These are phyloP conservation scores for Huntiella omanensis DNA, from an alignment of 2,329 filamentous ascomycete genomes.

Conservation along the genomic window DNA sequence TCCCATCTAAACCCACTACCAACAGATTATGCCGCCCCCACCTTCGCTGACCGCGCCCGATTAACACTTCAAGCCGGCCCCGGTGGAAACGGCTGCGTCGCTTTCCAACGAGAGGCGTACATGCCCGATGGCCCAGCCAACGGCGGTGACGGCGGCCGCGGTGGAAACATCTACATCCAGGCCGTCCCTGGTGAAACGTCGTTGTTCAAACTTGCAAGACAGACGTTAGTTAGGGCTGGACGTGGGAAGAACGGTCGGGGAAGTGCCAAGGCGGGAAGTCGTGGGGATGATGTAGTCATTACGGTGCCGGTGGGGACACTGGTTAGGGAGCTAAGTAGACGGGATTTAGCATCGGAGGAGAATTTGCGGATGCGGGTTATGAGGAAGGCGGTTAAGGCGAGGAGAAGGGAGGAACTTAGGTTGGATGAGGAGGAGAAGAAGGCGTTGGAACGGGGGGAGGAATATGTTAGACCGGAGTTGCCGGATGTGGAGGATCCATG, in stretches of 20 bases:
- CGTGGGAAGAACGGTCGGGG: conserved; percentile 64
- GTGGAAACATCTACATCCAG: conserved; percentile 87
- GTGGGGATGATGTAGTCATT: conserved; percentile 74
- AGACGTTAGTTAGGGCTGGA: conserved; percentile 55
- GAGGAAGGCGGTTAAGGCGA: conserved; percentile 18
- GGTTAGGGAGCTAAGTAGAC: conserved; percentile 59
- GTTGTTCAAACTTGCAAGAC: conserved; percentile 71
- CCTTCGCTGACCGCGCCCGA: conserved; percentile 73
- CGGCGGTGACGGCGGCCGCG: conserved; percentile 81
- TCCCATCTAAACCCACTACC: conserved; percentile 63
- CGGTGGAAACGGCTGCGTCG: conserved; percentile 84
- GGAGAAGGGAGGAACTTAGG: conserved; percentile 16
- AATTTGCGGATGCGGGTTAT: conserved; percentile 19
- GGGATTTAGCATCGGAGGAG: conserved; percentile 60
- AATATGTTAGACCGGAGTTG: conserved; percentile 6
- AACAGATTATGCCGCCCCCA: conserved; percentile 64
- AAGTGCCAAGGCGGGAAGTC: conserved; percentile 51
- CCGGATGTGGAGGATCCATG: conserved; percentile 16
- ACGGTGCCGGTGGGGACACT: conserved; percentile 87
- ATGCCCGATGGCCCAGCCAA: conserved; percentile 78
- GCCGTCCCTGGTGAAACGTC: conserved; percentile 81
- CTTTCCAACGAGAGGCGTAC: conserved; percentile 83
- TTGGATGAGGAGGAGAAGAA: conserved; percentile 19
- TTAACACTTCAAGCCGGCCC: conserved; percentile 59
- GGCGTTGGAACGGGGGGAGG: conserved; percentile 11